Evolutionary conservation across 352 stramenopile species (phyloP).

Genomic region (Pythium grandisporangium): DNA sequence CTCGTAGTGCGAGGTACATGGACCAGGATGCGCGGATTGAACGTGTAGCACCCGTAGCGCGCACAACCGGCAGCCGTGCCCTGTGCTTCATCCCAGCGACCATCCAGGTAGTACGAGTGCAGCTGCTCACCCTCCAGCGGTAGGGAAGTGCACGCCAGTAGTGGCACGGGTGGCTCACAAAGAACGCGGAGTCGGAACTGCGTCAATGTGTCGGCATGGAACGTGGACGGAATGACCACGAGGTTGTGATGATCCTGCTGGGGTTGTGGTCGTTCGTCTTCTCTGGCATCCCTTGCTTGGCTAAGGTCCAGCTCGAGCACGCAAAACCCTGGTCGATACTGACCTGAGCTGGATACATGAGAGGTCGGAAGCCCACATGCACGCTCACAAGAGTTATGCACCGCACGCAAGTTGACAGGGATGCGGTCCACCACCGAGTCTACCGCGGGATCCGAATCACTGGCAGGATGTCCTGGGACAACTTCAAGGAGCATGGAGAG

Average conservation of each 20-base stretch:
- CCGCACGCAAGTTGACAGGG: slow-evolving; percentile 60
- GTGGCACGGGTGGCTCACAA: slow-evolving; percentile 34
- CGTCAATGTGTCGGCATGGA: slow-evolving; percentile 27
- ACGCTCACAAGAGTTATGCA: slow-evolving; percentile 34
- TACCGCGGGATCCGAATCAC: slow-evolving; percentile 9
- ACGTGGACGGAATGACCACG: slow-evolving; percentile 72
- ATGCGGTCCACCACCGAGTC: slow-evolving; percentile 11
- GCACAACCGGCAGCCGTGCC: slow-evolving; percentile 65
- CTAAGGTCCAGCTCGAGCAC: slow-evolving; percentile 36
- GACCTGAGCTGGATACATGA: slow-evolving; percentile 49
- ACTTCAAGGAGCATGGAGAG: slow-evolving; percentile 57
- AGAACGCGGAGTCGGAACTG: slow-evolving; percentile 52
- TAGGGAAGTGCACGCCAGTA: slow-evolving; percentile 23
- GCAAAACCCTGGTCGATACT: slow-evolving; percentile 77
- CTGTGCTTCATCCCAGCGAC: slow-evolving; percentile 37
- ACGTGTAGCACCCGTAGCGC: slow-evolving; percentile 76
- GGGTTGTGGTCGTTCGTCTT: no score
- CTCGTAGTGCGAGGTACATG: slow-evolving; percentile 34
- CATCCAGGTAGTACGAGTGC: slow-evolving; percentile 22
- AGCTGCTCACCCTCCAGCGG: slow-evolving; percentile 47
- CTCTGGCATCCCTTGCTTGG: not conserved
- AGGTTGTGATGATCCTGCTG: slow-evolving; percentile 25
- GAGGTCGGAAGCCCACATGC: slow-evolving; percentile 28
- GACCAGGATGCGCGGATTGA: slow-evolving; percentile 74
- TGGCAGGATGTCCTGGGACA: no score